Percentiles rank a stretch among this genome's conserved stretches.
Evolutionary conservation across 1,284 basidiomycete species (phyloP).

Genomic region (Ustilago vetiveriae): DNA sequence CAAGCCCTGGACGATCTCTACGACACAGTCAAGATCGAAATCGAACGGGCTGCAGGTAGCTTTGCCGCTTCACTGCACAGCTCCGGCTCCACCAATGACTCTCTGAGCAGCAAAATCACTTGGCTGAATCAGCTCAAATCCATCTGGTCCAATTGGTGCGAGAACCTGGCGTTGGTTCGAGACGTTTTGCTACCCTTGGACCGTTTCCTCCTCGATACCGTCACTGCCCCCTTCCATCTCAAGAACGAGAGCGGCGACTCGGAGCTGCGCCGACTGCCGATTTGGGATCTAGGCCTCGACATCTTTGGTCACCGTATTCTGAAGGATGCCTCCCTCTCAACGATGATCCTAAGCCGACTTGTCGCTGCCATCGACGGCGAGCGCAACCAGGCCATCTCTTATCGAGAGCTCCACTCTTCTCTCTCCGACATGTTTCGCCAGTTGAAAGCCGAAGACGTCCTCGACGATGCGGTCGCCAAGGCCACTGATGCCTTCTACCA

Average conservation of each 20-base stretch:
- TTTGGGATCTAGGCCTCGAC: conserved; percentile 52
- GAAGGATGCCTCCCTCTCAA: conserved; percentile 29
- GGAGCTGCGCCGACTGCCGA: conserved; percentile 10
- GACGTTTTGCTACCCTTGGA: conserved; percentile 39
- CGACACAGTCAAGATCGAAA: conserved; percentile 56
- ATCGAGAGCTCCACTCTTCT: conserved; percentile 35
- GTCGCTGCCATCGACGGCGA: conserved; percentile 37
- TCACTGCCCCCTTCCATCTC: not conserved
- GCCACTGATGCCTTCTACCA: conserved; percentile 47
- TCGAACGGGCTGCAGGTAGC: conserved; percentile 50
- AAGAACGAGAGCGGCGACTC: not conserved
- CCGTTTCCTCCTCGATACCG: conserved; percentile 11
- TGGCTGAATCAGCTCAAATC: conserved; percentile 47
- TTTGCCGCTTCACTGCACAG: conserved; percentile 29
- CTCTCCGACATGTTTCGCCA: conserved; percentile 50
- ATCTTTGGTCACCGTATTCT: conserved; percentile 50
- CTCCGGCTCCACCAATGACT: conserved; percentile 24
- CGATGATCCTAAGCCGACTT: conserved; percentile 29
- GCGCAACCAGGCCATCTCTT: conserved; percentile 19
- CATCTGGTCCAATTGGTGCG: conserved; percentile 53
- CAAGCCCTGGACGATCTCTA: conserved; percentile 39
- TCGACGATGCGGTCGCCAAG: conserved; percentile 37
- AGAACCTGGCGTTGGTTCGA: conserved; percentile 35
- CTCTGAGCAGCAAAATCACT: conserved; percentile 13
- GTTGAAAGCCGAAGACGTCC: conserved; percentile 34